Evolutionary conservation across 305 asterid genomes (phyloP).

Genomic region (Fraxinus platypoda): DNA sequence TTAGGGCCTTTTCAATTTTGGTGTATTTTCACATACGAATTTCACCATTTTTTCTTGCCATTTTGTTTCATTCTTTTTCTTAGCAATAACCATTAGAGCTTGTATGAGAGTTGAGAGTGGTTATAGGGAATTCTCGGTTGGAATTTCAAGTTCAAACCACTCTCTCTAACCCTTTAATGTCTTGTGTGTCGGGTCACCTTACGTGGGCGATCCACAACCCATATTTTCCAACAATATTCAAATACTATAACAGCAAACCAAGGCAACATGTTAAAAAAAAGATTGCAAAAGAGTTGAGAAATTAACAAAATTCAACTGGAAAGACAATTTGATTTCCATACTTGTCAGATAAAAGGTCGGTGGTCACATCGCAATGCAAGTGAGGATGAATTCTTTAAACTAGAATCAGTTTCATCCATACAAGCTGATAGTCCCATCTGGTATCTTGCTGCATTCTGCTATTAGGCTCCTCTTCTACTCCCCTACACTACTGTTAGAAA

Average conservation of each 20-base stretch:
- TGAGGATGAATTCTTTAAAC: conserved; percentile 36
- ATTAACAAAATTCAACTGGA: conserved; percentile 22
- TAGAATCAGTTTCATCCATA: conserved; percentile 21
- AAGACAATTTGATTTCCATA: not conserved
- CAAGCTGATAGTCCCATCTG: not conserved
- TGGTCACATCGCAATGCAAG: conserved; percentile 24
- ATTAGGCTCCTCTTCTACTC: conserved; percentile 49
- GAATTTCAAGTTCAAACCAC: not conserved
- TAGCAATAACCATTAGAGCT: too few relatives aligned
- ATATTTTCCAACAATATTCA: not conserved
- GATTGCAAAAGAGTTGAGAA: conserved; percentile 18
- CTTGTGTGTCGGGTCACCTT: too few relatives aligned
- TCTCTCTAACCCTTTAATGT: too few relatives aligned
- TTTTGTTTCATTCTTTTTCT: too few relatives aligned
- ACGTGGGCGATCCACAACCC: not conserved
- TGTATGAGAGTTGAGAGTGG: too few relatives aligned
- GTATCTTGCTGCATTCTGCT: conserved; percentile 41
- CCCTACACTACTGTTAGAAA: conserved; percentile 77
- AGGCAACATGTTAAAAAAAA: not conserved
- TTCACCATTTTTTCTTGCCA: too few relatives aligned
- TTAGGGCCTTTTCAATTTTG: too few relatives aligned
- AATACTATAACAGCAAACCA: not conserved
- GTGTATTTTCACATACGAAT: too few relatives aligned
- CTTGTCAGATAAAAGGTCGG: conserved; percentile 12
- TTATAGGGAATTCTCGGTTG: too few relatives aligned